Conservation (phyloP, 495 filamentous ascomycete species). For the Aspergillus cristatus region DNA sequence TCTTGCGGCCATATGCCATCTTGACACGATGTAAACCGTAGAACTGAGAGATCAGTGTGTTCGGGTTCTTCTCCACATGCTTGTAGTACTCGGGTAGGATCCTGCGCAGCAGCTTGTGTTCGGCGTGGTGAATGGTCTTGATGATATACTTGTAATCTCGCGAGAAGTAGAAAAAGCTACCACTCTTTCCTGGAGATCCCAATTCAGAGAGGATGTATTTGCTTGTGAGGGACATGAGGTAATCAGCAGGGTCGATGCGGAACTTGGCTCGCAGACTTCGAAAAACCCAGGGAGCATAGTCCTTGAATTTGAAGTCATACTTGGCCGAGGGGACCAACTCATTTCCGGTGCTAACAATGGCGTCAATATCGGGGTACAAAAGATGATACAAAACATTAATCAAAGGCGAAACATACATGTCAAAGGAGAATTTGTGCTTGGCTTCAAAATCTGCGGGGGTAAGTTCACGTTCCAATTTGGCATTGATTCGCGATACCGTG, state of each 20-base stretch:
- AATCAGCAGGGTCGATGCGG: conserved; percentile 89
- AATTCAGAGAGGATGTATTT: conserved; percentile 98
- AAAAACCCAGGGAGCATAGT: conserved; percentile 99
- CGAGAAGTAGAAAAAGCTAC: conserved; percentile 99
- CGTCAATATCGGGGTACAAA: conserved; percentile 6
- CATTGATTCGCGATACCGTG: conserved; percentile 90
- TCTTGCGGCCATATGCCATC: conserved; percentile 96
- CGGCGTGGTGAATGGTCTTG: conserved; percentile 96
- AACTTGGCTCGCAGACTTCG: conserved; percentile 85
- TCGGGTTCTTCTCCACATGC: conserved; percentile 87
- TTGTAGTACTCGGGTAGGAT: conserved; percentile 90
- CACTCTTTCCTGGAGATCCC: conserved; percentile 94
- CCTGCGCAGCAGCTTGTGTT: conserved; percentile 90
- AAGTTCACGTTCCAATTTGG: conserved; percentile 84
- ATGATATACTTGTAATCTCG: conserved; percentile 99
- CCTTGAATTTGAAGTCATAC: conserved; percentile 99
- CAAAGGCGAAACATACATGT: conserved; percentile 58
- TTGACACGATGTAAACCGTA: conserved; percentile 97
- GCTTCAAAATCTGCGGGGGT: conserved; percentile 86
- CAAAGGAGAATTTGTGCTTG: conserved; percentile 96
- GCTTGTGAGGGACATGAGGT: conserved; percentile 94
- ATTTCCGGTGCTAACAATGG: conserved; percentile 76
- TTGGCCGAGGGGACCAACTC: conserved; percentile 96
- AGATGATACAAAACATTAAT: neutral
- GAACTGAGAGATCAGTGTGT: conserved; percentile 95